These are phyloP conservation scores for Marsdenia floribunda DNA, from an alignment of 257 asterid genomes.

Conservation along the genomic window DNA sequence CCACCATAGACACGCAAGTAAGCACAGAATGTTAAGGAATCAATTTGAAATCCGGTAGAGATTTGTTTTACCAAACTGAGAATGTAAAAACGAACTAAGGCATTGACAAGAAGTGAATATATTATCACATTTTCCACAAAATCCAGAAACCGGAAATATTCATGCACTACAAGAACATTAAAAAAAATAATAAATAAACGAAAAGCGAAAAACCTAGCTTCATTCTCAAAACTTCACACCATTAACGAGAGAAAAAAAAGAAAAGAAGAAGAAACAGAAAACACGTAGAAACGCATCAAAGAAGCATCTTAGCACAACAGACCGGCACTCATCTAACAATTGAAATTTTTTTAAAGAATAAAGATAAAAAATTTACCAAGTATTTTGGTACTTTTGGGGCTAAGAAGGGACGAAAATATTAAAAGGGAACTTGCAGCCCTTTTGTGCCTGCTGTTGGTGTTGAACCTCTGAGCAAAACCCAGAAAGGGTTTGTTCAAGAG, in stretches of 20 bases:
- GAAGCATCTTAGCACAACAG: neutral
- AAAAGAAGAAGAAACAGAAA: neutral
- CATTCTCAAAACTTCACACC: neutral
- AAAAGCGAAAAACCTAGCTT: neutral
- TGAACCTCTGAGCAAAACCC: conserved; percentile 43
- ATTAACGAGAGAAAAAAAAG: neutral
- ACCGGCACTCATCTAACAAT: neutral
- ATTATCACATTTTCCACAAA: neutral
- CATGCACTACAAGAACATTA: neutral
- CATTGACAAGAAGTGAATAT: neutral
- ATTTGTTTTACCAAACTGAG: neutral
- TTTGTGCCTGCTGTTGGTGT: conserved; percentile 24
- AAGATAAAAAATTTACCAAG: conserved; percentile 35
- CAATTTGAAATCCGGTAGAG: neutral
- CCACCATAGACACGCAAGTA: neutral
- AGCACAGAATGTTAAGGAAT: neutral
- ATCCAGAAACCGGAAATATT: neutral
- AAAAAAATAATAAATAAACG: neutral
- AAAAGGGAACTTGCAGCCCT: conserved; percentile 35
- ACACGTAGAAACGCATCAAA: neutral
- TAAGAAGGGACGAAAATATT: conserved; percentile 37
- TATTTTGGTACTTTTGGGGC: conserved; percentile 42
- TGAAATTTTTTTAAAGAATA: neutral
- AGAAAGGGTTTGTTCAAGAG: conserved; percentile 45
- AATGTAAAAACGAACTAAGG: neutral